Evolutionary conservation across 2,329 filamentous ascomycete species (phyloP), one percentile per base, ranked within the genome.

Genomic region (Fusarium sp.): DNA sequence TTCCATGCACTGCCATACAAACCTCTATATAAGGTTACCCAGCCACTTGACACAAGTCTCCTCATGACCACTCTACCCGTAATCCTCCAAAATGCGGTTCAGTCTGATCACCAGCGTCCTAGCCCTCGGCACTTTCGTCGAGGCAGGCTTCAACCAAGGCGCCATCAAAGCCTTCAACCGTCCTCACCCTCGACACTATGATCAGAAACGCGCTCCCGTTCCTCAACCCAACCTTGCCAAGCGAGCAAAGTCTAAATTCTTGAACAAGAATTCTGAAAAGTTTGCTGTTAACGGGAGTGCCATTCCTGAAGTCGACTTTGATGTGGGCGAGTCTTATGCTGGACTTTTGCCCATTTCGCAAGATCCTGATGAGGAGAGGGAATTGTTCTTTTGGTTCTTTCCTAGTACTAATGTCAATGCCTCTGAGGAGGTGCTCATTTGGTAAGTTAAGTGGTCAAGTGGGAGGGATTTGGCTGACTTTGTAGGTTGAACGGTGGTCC

Each of bases 301-400:
- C 2, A 86, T 93, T 49, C 92, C 92, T 0, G 89, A 92, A 20
- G 88, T 93, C 1, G 76, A 85, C 27, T 94, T 92, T 65, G 90
- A 93, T 66, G 81, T 92, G 43, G 86, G 87, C 56, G 88, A 91
- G 78, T 88, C 86, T 0, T 91, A 90, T 69, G 86, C 89, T n/a
- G 89, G 89, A 20, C 76, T 87, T 20, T 76, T 91, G 28, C 88
- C 89, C 8, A 87, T 91, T 55, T 84, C 83, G 3, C 78, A 80
- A 40, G 75, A 82, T 18, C 77, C 81, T 0, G 75, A 85, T 40
- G 88, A 88, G 75, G 80, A 79, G 1, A 78, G 84, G 41, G 78
- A 89, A 66, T 77, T 91, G 2, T 91, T 86, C 78, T 92, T 90
- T 74, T 91, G 88, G 88, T 91, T 90, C 80, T 90, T 90, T 60